These are phyloP conservation scores for Phyllosticta ampelicida DNA, from an alignment of 2,329 filamentous ascomycete genomes.

Conservation along the genomic window DNA sequence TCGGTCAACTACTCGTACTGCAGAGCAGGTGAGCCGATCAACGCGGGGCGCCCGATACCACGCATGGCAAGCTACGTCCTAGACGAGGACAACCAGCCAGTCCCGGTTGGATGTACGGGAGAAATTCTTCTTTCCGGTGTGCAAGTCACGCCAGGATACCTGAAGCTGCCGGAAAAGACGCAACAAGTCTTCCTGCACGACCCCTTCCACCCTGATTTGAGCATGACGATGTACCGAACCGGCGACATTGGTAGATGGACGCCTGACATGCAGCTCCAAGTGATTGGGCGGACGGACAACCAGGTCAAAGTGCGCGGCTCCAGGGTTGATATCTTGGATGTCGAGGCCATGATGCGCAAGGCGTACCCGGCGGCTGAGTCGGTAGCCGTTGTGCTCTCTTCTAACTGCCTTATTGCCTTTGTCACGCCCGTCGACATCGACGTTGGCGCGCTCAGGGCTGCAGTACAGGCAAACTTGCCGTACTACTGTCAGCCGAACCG, in stretches of 20 bases:
- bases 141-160: conserved; percentile 10
- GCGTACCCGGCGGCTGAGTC: background rate
- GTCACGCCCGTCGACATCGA: conserved; percentile 6
- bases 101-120: conserved; percentile 8
- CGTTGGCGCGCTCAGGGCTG: background rate
- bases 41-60: conserved; percentile 4
- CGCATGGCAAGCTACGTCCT: conserved; percentile 10
- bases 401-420: background rate
- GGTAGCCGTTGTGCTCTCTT: conserved; percentile 1
- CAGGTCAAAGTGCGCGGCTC: conserved; percentile 15
- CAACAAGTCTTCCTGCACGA: conserved; percentile 2
- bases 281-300: conserved; percentile 12
- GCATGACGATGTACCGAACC: conserved; percentile 10
- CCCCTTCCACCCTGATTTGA: background rate
- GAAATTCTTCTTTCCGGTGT: conserved; percentile 10
- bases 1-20: conserved; percentile 4
- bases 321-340: conserved; percentile 13
- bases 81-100: conserved; percentile 1
- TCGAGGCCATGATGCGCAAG: conserved; percentile 8
- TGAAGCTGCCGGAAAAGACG: conserved; percentile 2
- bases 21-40: background rate
- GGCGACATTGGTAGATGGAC: conserved; percentile 11
- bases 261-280: conserved; percentile 8
- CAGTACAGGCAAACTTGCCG: background rate
- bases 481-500: conserved; percentile 6